Evolutionary conservation across 2,329 filamentous ascomycete species (phyloP).

Genomic region (Penicillium sp.): DNA sequence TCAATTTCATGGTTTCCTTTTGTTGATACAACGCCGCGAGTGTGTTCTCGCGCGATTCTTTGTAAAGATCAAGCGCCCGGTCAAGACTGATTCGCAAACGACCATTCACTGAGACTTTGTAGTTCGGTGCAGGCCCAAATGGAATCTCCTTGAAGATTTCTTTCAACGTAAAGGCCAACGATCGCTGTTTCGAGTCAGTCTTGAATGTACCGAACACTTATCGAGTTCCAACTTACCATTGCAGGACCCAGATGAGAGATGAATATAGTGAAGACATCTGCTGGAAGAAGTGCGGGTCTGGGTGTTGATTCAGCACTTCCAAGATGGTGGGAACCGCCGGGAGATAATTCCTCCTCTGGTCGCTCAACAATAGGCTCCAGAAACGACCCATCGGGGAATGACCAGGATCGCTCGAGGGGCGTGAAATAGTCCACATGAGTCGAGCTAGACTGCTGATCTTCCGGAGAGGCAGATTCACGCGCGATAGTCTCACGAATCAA

Average conservation of each 20-base stretch:
- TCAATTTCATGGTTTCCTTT: slow-evolving; percentile 66
- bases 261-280: slow-evolving; percentile 89
- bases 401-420: slow-evolving; percentile 32
- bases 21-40: slow-evolving; percentile 76
- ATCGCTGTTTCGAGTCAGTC: slow-evolving; percentile 58
- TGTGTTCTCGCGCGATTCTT: slow-evolving; percentile 70
- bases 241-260: slow-evolving; percentile 86
- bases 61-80: slow-evolving; percentile 78
- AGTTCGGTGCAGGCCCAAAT: slow-evolving; percentile 68
- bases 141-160: slow-evolving; percentile 85
- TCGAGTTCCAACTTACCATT: slow-evolving; percentile 55
- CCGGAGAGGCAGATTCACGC: slow-evolving; percentile 18
- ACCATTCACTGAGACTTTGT: slow-evolving; percentile 71
- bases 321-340: slow-evolving; percentile 8
- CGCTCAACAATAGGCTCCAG: slow-evolving; percentile 64
- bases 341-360: slow-evolving; percentile 53
- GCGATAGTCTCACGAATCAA: slow-evolving; percentile 65
- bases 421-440: slow-evolving; percentile 17
- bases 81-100: slow-evolving; percentile 77
- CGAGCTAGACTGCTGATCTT: slow-evolving; percentile 20
- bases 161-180: slow-evolving; percentile 84
- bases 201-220: background rate
- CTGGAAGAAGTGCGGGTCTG: slow-evolving; percentile 48
- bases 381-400: slow-evolving; percentile 45
- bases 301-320: slow-evolving; percentile 13